Evolutionary conservation across 2,329 filamentous ascomycete genomes (phyloP), one percentile per base, ranked within the genome.

Genomic region (Phoma sp.): DNA sequence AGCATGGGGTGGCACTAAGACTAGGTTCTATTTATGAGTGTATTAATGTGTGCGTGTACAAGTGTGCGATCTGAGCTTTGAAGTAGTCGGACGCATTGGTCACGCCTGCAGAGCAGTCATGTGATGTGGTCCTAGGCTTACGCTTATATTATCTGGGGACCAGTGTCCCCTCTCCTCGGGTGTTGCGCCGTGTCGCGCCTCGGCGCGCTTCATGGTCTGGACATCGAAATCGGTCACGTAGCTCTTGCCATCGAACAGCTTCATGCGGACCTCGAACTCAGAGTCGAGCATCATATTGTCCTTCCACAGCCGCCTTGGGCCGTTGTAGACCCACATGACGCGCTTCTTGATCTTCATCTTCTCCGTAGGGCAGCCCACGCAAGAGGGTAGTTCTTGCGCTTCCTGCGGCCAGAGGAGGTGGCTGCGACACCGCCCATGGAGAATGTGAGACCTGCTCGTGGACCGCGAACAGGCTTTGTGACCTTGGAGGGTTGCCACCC

Each of bases 331-430:
- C 60, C 92, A 92, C 68, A 98, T 83, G 49, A 97, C 92, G 23
- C 95, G 90, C 85, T 97, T 97, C 86, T 96, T 97, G 86, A 96
- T 96, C 72, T 90, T 96, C 91, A 98, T 96, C 80, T 95, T 92
- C 68, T 91, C 90, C 69, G 90, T 88, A 59, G 93, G 86, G 67
- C 93, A 95, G 46, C 95, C 95, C 95, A 99, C 1, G 90, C 93
- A 0, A 90, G 87, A 11, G 95, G 95, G 74, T 96, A 98, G 74
- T 96, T 91, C 74, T 92, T 93, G 62, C 92, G 87, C 81, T 92
- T 93, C 83, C 96, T 96, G 77, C 92, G 90, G 50, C 91, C 87
- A 25, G 76, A 77, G 49, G 74, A 57, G 36, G 69, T 67, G 85
- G 83, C 80, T 56, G 74, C 82, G 32, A 88, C 89, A 60, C 88